Evolutionary conservation across 2,329 filamentous ascomycete genomes (phyloP).

Genomic region (Xylaria polymorpha): DNA sequence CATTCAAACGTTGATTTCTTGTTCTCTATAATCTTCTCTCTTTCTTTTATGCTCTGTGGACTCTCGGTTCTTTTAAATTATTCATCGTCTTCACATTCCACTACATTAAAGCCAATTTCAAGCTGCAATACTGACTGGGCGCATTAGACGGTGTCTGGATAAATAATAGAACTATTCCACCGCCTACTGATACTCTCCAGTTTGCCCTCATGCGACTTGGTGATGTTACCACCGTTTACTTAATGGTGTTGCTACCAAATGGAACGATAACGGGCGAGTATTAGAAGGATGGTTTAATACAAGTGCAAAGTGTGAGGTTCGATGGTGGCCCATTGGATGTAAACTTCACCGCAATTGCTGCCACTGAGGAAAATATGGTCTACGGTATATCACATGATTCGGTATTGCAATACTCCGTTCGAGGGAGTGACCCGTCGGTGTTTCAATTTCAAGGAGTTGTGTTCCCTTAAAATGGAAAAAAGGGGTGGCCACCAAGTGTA

Average conservation of each 20-base stretch:
- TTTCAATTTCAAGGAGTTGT: background rate
- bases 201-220: constrained; percentile 19
- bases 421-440: background rate
- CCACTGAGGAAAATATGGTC: background rate
- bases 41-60: no score
- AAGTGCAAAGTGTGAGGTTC: background rate
- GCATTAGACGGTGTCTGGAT: no score
- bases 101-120: no score
- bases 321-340: background rate
- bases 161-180: background rate
- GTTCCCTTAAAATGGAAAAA: background rate
- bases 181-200: constrained; percentile 14
- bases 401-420: background rate
- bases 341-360: background rate
- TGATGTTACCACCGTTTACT: constrained; percentile 1
- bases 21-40: no score
- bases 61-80: no score
- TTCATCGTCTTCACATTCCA: no score
- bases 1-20: no score
- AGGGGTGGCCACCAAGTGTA: background rate
- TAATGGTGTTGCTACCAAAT: constrained; percentile 26
- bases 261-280: background rate
- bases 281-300: background rate
- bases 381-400: background rate
- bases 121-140: no score